phyloP scores from a whole-genome alignment of 768 basidiomycete genomes.

The Rhizopogon roseolus region DNA sequence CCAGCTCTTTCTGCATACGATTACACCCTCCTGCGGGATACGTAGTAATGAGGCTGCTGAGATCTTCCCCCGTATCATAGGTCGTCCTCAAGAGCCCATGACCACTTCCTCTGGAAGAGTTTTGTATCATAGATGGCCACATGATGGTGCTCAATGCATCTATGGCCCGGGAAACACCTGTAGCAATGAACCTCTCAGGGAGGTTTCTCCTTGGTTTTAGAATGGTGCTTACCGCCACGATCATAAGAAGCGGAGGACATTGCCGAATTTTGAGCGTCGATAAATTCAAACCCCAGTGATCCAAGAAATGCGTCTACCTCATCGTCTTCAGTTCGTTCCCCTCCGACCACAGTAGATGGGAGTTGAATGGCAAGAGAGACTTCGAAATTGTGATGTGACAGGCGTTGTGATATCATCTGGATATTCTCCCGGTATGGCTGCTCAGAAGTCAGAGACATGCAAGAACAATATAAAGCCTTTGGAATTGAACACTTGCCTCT shows the following conservation, averaged over 20 bases:
- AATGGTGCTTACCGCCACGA: slow-evolving; percentile 12
- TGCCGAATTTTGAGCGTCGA: slow-evolving; percentile 36
- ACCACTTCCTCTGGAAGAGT: background rate
- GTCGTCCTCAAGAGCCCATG: background rate
- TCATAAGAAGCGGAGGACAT: slow-evolving; percentile 1
- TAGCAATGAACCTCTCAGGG: background rate
- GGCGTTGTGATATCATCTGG: slow-evolving; percentile 39
- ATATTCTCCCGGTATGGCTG: slow-evolving; percentile 61
- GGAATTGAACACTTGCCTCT: slow-evolving; percentile 43
- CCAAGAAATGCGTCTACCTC: slow-evolving; percentile 60
- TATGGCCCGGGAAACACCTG: slow-evolving; percentile 62
- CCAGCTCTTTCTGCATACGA: slow-evolving; percentile 46
- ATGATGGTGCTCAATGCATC: slow-evolving; percentile 84
- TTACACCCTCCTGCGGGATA: slow-evolving; percentile 18
- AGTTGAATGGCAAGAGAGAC: slow-evolving; percentile 68
- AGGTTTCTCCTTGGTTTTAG: background rate
- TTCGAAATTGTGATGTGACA: slow-evolving; percentile 57
- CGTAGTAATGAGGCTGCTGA: slow-evolving; percentile 3
- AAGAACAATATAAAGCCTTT: background rate
- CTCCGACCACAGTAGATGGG: slow-evolving; percentile 21
- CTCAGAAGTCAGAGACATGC: background rate
- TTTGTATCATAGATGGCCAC: slow-evolving; percentile 75
- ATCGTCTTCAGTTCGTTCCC: slow-evolving; percentile 43
- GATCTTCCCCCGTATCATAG: background rate
- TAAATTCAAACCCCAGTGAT: slow-evolving; percentile 71